A percentile compares a stretch with the other conserved stretches of the same genome.
These are phyloP conservation scores for Thecaphora thlaspeos DNA, from an alignment of 1,284 basidiomycete genomes.

Conservation along the genomic window DNA sequence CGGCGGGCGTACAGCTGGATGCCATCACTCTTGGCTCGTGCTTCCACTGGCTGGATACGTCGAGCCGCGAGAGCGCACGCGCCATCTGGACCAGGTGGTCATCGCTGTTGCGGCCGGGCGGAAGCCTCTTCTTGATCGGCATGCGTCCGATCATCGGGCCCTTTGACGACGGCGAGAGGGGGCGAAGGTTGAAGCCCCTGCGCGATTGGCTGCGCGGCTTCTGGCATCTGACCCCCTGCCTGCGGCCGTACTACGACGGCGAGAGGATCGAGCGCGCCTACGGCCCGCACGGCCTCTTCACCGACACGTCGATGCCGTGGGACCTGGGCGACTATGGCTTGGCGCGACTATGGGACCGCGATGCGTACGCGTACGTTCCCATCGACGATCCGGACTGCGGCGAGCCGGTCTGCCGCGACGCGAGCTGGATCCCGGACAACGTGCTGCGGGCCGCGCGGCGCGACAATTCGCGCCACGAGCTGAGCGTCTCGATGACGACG, in stretches of 20 bases:
- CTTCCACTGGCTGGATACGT: slow-evolving; percentile 38
- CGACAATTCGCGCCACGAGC: slow-evolving; percentile 22
- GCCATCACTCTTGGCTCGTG: slow-evolving; percentile 34
- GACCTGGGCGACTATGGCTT: slow-evolving; percentile 6
- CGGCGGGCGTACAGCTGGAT: slow-evolving; percentile 26
- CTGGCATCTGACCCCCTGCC: background rate
- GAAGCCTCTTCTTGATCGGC: slow-evolving; percentile 20
- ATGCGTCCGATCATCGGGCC: slow-evolving; percentile 23
- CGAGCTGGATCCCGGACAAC: slow-evolving; percentile 6
- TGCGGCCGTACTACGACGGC: slow-evolving; percentile 5
- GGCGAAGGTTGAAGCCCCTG: slow-evolving; percentile 21
- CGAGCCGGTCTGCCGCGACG: background rate
- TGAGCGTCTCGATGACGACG: slow-evolving; percentile 22
- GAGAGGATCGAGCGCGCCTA: slow-evolving; percentile 11
- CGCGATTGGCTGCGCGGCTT: slow-evolving; percentile 31
- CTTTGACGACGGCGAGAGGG: slow-evolving; percentile 17
- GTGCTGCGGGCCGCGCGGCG: slow-evolving; percentile 18
- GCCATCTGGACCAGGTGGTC: slow-evolving; percentile 28
- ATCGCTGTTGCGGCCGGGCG: slow-evolving; percentile 27
- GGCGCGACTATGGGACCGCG: slow-evolving; percentile 19
- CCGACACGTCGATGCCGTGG: slow-evolving; percentile 31
- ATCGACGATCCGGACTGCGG: slow-evolving; percentile 18
- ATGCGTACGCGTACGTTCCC: slow-evolving; percentile 25
- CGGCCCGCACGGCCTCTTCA: slow-evolving; percentile 12
- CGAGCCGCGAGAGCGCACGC: slow-evolving; percentile 5